Evolutionary conservation across 352 stramenopile genomes (phyloP).

Genomic region (Phytophthora vignae): DNA sequence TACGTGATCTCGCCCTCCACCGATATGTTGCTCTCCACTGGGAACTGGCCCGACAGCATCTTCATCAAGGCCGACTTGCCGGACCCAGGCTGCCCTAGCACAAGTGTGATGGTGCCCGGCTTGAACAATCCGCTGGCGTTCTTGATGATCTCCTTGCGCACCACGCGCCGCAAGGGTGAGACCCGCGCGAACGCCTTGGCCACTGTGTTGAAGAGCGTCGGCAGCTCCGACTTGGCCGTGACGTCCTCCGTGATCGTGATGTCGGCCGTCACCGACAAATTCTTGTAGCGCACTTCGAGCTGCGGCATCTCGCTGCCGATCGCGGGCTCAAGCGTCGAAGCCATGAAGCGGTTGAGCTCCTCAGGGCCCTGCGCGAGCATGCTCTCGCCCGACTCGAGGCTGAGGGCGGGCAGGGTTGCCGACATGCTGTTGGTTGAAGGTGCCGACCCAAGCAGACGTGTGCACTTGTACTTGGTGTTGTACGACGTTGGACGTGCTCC

Average conservation of each 20-base stretch:
- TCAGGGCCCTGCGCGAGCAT: conserved; percentile 31
- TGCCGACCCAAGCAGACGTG: background rate
- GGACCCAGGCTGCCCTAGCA: conserved; percentile 9
- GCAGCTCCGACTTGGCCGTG: conserved; percentile 27
- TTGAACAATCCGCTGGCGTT: conserved; percentile 33
- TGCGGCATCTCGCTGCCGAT: conserved; percentile 51
- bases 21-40: conserved; percentile 23
- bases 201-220: conserved; percentile 50
- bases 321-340: conserved; percentile 39
- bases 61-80: conserved; percentile 35
- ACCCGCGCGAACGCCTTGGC: conserved; percentile 12
- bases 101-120: conserved; percentile 18
- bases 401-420: conserved; percentile 9
- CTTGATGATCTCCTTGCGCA: conserved; percentile 41
- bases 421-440: conserved; percentile 2
- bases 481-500: conserved; percentile 17
- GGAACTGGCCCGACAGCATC: conserved; percentile 30
- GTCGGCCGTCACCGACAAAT: conserved; percentile 52
- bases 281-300: conserved; percentile 59
- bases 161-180: conserved; percentile 22
- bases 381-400: conserved; percentile 21
- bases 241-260: conserved; percentile 32
- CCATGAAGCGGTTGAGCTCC: conserved; percentile 30
- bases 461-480: background rate
- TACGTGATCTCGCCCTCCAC: conserved; percentile 32